Base-by-base conservation (phyloP, 192 early-diverging fungal species). In the Mortierella claussenii region DNA sequence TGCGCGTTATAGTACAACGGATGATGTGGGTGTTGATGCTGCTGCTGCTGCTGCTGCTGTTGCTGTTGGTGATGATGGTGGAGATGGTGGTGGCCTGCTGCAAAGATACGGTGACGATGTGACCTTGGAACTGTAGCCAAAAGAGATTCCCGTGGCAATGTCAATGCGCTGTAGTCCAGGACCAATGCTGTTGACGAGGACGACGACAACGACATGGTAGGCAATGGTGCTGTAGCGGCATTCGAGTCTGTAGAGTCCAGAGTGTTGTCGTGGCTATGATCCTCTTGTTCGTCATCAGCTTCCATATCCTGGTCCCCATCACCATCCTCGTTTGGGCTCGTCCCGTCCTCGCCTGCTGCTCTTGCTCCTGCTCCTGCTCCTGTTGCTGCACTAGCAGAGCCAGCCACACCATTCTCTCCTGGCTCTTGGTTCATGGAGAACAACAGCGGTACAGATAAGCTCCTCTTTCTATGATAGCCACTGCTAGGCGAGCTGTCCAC, bases 371-470 rank as follows among this genome's bases (percentile, higher is more conserved):
- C 26, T 48, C 47, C 48, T 24, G 48, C n/a, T 28, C 37, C 31
- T 54, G 42, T n/a, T 34, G 37, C 13, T 48, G 56, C n/a, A n/a
- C n/a, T n/a, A n/a, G n/a, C n/a, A n/a, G n/a, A n/a, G n/a, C n/a
- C n/a, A n/a, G n/a, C n/a, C n/a, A n/a, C n/a, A n/a, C n/a, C n/a
- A n/a, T n/a, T n/a, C n/a, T n/a, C 54, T 13, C n/a, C 18, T 40
- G 60, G 60, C 26, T 36, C 18, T 1, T 21, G 56, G 17, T 55
- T 23, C 37, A 53, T 21, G 6, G 42, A 23, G 15, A 63, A 42
- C 30, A 70, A 36, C 32, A 73, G 53, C 7, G 69, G 69, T 1
- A 73, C 69, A 15, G 69, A 73, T 8, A 63, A 55, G 20, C 69
- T 73, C 11, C 69, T 52, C 40, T 73, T 73, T 17, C 69, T 48